Evolutionary conservation across 176 grass and related monocot genomes (phyloP).

Genomic region (Phragmites australis): DNA sequence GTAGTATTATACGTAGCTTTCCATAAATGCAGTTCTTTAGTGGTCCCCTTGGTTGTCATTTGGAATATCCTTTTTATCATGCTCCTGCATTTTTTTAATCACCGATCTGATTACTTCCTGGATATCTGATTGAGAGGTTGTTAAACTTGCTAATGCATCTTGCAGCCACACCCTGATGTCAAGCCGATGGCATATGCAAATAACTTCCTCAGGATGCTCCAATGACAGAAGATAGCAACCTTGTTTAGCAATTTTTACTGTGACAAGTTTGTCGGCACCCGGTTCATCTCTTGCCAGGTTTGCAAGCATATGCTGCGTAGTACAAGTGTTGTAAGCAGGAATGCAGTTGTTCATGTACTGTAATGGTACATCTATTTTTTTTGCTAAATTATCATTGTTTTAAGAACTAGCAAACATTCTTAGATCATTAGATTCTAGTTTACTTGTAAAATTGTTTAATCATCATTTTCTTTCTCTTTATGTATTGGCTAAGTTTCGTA

Average conservation of each 20-base stretch:
- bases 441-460: conserved; percentile 20
- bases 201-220: conserved; percentile 74
- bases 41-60: not conserved
- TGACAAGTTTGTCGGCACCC: not conserved
- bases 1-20: not conserved
- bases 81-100: not conserved
- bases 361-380: not conserved
- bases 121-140: not conserved
- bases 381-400: not conserved
- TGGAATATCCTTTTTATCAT: not conserved
- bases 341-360: not conserved
- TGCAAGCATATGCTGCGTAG: conserved; percentile 1
- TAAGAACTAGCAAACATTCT: conserved; percentile 2
- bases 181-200: conserved; percentile 77
- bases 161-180: conserved; percentile 68
- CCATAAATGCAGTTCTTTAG: not conserved
- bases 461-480: not conserved
- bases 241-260: not conserved
- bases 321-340: conserved; percentile 1
- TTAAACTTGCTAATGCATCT: conserved; percentile 4
- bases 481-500: not conserved
- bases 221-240: conserved; percentile 31
- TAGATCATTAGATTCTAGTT: conserved; percentile 20
- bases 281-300: conserved; percentile 16
- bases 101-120: not conserved